Evolutionary conservation across 2,329 filamentous ascomycete genomes (phyloP), one percentile per base, ranked within the genome.

Genomic region (Aspergillus tanneri): DNA sequence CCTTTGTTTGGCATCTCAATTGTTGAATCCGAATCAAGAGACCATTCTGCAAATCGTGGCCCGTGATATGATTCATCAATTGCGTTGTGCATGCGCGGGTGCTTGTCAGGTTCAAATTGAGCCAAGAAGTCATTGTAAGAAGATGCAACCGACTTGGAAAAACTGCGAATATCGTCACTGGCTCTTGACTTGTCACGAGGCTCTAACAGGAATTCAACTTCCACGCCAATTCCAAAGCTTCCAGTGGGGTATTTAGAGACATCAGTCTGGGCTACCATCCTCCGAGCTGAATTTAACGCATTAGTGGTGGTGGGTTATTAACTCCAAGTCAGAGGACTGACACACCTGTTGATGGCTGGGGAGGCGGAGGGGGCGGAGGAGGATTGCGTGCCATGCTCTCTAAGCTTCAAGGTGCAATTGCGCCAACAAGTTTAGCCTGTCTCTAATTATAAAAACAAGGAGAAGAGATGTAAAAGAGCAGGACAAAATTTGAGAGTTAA

Each of bases 191-290:
- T 34, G 24, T 22, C 25, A 46, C 36, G 35, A 18, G 35, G 12
- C 30, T 19, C 23, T 36, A 40, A 22, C n/a, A 46, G 35, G 24
- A 46, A 46, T 40, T 46, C 34, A 30, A 35, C 37, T 28, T 47
- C 45, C n/a, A 47, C 45, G 16, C 45, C 45, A 36, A 47, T 47
- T 14, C 45, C 45, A 35, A 47, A 47, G 38, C 45, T 47, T 8
- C 45, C 45, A 24, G 28, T 23, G 34, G 30, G 46, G 23, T 48
- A 48, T n/a, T n/a, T n/a, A n/a, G n/a, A n/a, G n/a, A n/a, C n/a
- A n/a, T n/a, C n/a, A n/a, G n/a, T n/a, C n/a, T n/a, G n/a, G n/a
- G n/a, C n/a, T n/a, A n/a, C n/a, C n/a, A n/a, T n/a, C n/a, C n/a
- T n/a, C n/a, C n/a, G n/a, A n/a, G n/a, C n/a, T n/a, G n/a, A n/a